Base-by-base conservation (phyloP, 1,139 yeast genomes). In the Suhomyces ambrosiae region DNA sequence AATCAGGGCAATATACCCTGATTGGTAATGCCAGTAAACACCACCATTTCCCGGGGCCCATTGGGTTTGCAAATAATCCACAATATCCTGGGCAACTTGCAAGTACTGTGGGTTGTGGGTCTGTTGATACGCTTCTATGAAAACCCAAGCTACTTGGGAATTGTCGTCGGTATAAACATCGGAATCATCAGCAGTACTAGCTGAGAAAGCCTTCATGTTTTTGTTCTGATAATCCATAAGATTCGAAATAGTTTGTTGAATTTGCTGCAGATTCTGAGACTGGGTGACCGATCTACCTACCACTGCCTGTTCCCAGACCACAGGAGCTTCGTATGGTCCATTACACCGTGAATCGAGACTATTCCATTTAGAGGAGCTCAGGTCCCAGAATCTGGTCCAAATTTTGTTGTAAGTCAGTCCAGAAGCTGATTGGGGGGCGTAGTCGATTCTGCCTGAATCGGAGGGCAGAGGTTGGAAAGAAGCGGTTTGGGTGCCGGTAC, bases 131-230 rank as follows among this genome's bases (percentile, higher is more conserved):
- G 66, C 68, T n/a, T 56, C 56, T 6, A 54, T 35, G 30, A 50
- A 63, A 1, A 60, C 67, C 68, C 68, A 65, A 2, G 57, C 53
- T 1, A 63, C 44, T 42, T 65, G 71, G 6, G 65, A 57, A 45
- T 63, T 54, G 43, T 65, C 71, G 40, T 65, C 71, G n/a, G 53
- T 56, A 42, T 65, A 65, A 16, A 65, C 53, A 30, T 64, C 67
- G 10, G 42, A 45, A 38, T 58, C 53, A 16, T 52, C 52, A 3
- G 56, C 61, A 6, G 60, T 60, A 13, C 60, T 46, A 2, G 71
- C 63, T 10, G 65, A 57, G 38, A 48, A 65, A 1, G 56, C 69
- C 4, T 60, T 60, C n/a, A 35, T 15, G 3, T 23, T 22, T 9
- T 30, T 6, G 29, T 47, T 50, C 11, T 42, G 37, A 38, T 48